Evolutionary conservation across 176 grass and related monocot species (phyloP), one percentile per base, ranked within the genome.

Genomic region (Miscanthus lutarioriparius): DNA sequence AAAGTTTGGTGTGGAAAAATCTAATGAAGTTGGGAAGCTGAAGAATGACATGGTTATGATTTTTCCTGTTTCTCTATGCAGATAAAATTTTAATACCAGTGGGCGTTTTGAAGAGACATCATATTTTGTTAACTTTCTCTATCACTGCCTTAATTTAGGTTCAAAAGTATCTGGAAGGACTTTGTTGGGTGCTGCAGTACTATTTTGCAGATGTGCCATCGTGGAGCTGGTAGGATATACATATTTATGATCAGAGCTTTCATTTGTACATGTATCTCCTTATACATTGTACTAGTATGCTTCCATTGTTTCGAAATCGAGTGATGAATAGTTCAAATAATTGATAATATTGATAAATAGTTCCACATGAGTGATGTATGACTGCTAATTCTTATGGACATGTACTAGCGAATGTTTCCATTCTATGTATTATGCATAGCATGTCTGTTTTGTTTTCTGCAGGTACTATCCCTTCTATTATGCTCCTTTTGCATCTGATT

Each of bases 391-490:
- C 39, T 70, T 76, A 20, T 76, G 32, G 30, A 61, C 70, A 12
- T 51, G 4, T 62, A 75, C 20, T 58, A 58, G 53, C 7, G n/a
- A 61, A 37, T 58, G 17, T 59, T 85, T n/a, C n/a, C n/a, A n/a
- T 49, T 45, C 37, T 71, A 43, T 47, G 28, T n/a, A n/a, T n/a
- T n/a, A n/a, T n/a, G n/a, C n/a, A n/a, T n/a, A n/a, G n/a, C n/a
- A 47, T 43, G 15, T 47, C 3, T 47, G 14, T 74, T 26, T 23
- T 41, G 28, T 67, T 28, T 9, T 79, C 19, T 88, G 51, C 71
- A 94, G 92, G 92, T 89, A 89, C 64, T 91, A 86, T 36, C 92
- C 92, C 20, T 91, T 84, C 45, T 51, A 94, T 44, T 82, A 89
- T 63, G 89, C 80, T 69, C 92, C 89, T 72, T 94, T 91, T 1